phyloP scores from a whole-genome alignment of 2,329 filamentous ascomycete species.

The Colletotrichum kahawae region DNA sequence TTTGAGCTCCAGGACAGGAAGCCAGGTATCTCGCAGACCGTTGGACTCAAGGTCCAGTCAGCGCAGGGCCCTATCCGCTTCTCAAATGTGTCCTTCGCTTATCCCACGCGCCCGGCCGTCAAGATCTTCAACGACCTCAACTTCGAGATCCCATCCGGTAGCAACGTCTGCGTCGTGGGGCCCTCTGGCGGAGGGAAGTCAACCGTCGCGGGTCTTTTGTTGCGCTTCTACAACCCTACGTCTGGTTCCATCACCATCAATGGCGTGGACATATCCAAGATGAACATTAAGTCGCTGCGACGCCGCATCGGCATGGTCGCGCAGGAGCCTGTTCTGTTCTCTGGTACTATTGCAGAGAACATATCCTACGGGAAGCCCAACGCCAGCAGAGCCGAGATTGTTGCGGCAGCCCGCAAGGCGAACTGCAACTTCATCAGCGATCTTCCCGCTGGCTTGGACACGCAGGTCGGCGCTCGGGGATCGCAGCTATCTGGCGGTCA shows the following conservation, averaged over 20 bases:
- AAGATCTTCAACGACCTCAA: conserved; percentile 86
- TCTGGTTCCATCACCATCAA: conserved; percentile 81
- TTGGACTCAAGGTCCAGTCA: conserved; percentile 78
- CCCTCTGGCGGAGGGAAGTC: conserved; percentile 96
- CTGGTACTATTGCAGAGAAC: conserved; percentile 83
- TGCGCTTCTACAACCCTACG: conserved; percentile 89
- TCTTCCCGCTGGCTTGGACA: conserved; percentile 94
- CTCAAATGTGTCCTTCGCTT: conserved; percentile 83
- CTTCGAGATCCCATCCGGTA: conserved; percentile 91
- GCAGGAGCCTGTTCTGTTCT: conserved; percentile 93
- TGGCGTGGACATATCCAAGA: conserved; percentile 78
- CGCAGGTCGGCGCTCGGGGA: conserved; percentile 88
- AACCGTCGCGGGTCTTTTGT: conserved; percentile 87
- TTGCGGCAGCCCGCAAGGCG: conserved; percentile 85
- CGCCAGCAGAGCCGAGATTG: conserved; percentile 80
- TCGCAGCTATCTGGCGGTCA: conserved; percentile 95
- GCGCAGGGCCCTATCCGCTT: conserved; percentile 91
- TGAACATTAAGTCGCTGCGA: conserved; percentile 94
- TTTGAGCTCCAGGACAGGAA: conserved; percentile 95
- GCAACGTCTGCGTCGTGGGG: conserved; percentile 94
- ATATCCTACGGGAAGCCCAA: conserved; percentile 88
- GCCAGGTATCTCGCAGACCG: conserved; percentile 85
- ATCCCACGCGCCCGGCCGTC: conserved; percentile 92
- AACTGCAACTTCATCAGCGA: conserved; percentile 98
- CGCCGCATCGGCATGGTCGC: conserved; percentile 94